A percentile compares a stretch with the other conserved stretches of the same genome.
phyloP scores from a whole-genome alignment of 2,329 filamentous ascomycete genomes.

The Colletotrichum zoysiae region DNA sequence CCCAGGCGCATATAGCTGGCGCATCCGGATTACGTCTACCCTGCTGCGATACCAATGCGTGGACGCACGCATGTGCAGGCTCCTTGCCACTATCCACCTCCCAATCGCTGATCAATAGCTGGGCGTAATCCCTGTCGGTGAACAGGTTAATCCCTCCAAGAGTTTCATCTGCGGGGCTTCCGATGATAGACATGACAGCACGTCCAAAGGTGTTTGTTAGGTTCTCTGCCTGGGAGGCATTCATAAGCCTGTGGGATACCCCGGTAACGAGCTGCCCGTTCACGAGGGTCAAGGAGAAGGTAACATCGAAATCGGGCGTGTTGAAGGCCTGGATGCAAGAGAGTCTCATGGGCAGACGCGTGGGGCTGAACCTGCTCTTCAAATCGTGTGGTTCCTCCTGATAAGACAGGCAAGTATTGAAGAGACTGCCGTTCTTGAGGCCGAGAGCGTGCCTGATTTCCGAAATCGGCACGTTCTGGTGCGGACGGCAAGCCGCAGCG shows the following conservation, averaged over 20 bases:
- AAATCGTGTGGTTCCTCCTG: conserved; percentile 55
- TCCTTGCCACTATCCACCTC: conserved; percentile 55
- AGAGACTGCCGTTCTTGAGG: conserved; percentile 57
- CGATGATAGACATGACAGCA: conserved; percentile 61
- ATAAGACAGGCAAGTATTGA: conserved; percentile 65
- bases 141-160: conserved; percentile 65
- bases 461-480: conserved; percentile 60
- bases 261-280: conserved; percentile 58
- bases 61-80: conserved; percentile 57
- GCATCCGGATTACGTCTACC: conserved; percentile 54
- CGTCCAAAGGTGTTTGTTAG: conserved; percentile 66
- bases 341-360: conserved; percentile 47
- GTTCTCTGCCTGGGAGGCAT: conserved; percentile 58
- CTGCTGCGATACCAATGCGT: conserved; percentile 59
- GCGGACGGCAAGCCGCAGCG: conserved; percentile 48
- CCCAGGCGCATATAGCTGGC: conserved; percentile 59
- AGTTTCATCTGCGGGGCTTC: conserved; percentile 54
- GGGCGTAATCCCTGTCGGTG: conserved; percentile 66
- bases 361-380: conserved; percentile 51
- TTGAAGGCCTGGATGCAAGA: conserved; percentile 56
- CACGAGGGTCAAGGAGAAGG: conserved; percentile 58
- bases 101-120: conserved; percentile 66
- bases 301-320: conserved; percentile 61
- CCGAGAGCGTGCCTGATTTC: conserved; percentile 62
- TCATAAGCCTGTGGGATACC: conserved; percentile 59